A percentile compares a stretch with the other conserved stretches of the same genome.
Conservation (phyloP, 768 basidiomycete species). For the Lentinus brumalis region DNA sequence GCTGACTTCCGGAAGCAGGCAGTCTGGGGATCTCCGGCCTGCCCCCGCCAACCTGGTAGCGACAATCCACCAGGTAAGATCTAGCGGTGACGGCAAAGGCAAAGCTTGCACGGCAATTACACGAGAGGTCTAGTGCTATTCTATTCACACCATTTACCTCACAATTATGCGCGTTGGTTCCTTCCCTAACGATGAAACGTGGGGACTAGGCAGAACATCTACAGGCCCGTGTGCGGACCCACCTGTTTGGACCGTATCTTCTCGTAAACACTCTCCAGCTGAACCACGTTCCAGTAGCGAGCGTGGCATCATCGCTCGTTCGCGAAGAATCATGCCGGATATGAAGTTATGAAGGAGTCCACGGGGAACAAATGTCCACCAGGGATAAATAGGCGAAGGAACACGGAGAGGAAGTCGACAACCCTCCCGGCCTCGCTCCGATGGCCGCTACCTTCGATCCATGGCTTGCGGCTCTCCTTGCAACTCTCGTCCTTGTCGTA, state of each 20-base stretch:
- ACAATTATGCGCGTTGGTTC: slow-evolving; percentile 12
- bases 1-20: slow-evolving; percentile 8
- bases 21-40: slow-evolving; percentile 19
- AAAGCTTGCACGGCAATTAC: slow-evolving; percentile 20
- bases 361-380: slow-evolving; percentile 8
- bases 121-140: slow-evolving; percentile 6
- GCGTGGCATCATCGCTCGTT: slow-evolving; percentile 8
- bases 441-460: slow-evolving; percentile 4
- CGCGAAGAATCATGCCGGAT: background rate
- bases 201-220: slow-evolving; percentile 11
- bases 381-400: slow-evolving; percentile 16
- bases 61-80: slow-evolving; percentile 15
- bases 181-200: slow-evolving; percentile 11
- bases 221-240: slow-evolving; percentile 3
- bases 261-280: slow-evolving; percentile 19
- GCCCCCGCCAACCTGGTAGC: slow-evolving; percentile 11
- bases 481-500: slow-evolving; percentile 2
- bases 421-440: background rate
- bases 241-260: slow-evolving; percentile 11
- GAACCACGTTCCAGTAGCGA: slow-evolving; percentile 17
- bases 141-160: slow-evolving; percentile 20
- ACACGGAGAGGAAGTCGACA: background rate
- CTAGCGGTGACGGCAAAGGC: slow-evolving; percentile 10
- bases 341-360: slow-evolving; percentile 13
- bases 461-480: slow-evolving; percentile 3